A percentile compares a stretch with the other conserved stretches of the same genome.
Conservation (phyloP, 2,329 filamentous ascomycete genomes). For the Fusarium proliferatum region DNA sequence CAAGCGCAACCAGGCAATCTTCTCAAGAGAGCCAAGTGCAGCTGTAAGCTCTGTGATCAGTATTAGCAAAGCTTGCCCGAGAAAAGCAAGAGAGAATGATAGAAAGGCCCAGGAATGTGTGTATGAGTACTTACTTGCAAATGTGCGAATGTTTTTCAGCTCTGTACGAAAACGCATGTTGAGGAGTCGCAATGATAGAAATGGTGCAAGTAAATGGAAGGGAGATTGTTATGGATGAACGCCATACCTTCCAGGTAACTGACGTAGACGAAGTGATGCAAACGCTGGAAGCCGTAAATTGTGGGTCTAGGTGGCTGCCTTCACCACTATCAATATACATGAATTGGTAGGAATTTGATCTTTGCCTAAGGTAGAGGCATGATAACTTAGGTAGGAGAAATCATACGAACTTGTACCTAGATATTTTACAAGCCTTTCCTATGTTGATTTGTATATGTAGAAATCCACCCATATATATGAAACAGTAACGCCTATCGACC, state of each 20-base stretch:
- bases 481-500: neutral
- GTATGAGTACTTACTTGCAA: conserved; percentile 64
- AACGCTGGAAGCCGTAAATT: conserved; percentile 18
- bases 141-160: conserved; percentile 73
- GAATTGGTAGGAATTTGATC: neutral
- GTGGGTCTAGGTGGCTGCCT: conserved; percentile 16
- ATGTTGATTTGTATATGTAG: neutral
- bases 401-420: neutral
- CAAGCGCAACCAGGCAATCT: conserved; percentile 90
- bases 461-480: neutral
- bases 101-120: neutral
- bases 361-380: neutral
- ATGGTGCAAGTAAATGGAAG: neutral
- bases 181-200: neutral
- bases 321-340: neutral
- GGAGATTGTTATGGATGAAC: neutral
- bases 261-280: conserved; percentile 9
- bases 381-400: neutral
- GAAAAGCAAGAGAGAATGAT: neutral
- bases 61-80: neutral
- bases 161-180: conserved; percentile 75
- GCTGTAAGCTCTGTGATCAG: conserved; percentile 67
- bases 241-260: neutral
- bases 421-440: neutral
- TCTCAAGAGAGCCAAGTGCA: conserved; percentile 75